These are phyloP conservation scores for Lentinus brumalis DNA, from an alignment of 768 basidiomycete genomes.

Conservation along the genomic window DNA sequence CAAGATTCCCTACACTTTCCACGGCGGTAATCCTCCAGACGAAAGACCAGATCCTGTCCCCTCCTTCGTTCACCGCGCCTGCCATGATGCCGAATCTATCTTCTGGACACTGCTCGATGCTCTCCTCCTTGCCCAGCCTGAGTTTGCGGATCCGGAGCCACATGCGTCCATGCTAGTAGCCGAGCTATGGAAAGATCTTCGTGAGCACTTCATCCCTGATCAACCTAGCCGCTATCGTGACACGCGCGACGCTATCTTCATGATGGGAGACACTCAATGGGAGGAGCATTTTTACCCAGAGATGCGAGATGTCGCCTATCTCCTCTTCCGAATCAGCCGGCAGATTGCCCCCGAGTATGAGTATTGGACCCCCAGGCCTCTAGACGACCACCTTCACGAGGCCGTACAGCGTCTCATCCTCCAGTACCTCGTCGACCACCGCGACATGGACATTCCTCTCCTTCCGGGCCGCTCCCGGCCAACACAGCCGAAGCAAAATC, in stretches of 20 bases:
- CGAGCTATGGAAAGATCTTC: neutral
- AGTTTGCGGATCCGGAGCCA: neutral
- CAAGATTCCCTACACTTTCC: neutral
- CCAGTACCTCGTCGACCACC: slow-evolving; percentile 3
- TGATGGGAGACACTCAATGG: neutral
- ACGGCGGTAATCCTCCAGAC: neutral
- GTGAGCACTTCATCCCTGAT: neutral
- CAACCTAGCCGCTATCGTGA: neutral
- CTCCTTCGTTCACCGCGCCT: slow-evolving; percentile 1
- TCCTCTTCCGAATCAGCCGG: neutral
- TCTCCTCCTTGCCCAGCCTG: neutral
- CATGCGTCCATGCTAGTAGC: neutral
- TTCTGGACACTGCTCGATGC: slow-evolving; percentile 1
- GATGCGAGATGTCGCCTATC: neutral
- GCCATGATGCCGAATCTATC: slow-evolving; percentile 3
- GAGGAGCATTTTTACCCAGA: neutral
- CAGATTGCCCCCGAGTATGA: slow-evolving; percentile 1
- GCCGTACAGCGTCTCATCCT: slow-evolving; percentile 9
- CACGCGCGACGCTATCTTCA: neutral
- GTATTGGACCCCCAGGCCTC: neutral
- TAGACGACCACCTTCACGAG: slow-evolving; percentile 6
- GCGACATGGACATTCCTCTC: neutral
- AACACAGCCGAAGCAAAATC: neutral
- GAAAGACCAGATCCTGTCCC: neutral
- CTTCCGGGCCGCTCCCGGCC: neutral